These are phyloP conservation scores for Aspergillus nomiae DNA, from an alignment of 2,329 filamentous ascomycete species.

Conservation along the genomic window DNA sequence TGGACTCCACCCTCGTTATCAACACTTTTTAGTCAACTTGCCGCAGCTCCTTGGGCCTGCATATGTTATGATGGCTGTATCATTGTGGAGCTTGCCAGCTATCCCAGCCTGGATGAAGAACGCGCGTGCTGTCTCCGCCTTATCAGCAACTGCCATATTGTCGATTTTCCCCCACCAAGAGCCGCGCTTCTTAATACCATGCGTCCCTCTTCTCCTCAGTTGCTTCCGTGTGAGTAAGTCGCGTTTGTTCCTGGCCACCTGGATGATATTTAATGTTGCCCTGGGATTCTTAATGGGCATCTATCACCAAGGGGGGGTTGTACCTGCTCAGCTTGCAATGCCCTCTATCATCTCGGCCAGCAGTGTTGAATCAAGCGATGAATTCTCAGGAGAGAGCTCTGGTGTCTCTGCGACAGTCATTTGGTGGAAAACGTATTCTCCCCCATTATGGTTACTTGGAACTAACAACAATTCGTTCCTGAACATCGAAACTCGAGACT, in stretches of 20 bases:
- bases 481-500: slow-evolving; percentile 45
- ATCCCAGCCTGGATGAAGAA: slow-evolving; percentile 39
- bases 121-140: slow-evolving; percentile 44
- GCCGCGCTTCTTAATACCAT: slow-evolving; percentile 54
- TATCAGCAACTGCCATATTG: slow-evolving; percentile 47
- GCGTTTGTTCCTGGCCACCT: slow-evolving; percentile 45
- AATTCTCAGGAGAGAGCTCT: slow-evolving; percentile 8
- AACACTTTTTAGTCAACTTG: slow-evolving; percentile 72
- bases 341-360: slow-evolving; percentile 39
- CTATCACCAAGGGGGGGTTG: slow-evolving; percentile 57
- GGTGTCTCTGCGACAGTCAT: slow-evolving; percentile 41
- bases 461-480: slow-evolving; percentile 31
- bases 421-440: slow-evolving; percentile 60
- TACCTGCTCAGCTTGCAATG: slow-evolving; percentile 52
- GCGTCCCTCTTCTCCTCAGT: slow-evolving; percentile 53
- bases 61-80: slow-evolving; percentile 52
- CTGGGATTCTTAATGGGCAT: slow-evolving; percentile 54
- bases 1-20: slow-evolving; percentile 77
- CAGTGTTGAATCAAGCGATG: slow-evolving; percentile 12
- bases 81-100: slow-evolving; percentile 50
- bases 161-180: slow-evolving; percentile 55
- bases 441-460: slow-evolving; percentile 54
- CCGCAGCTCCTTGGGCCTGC: slow-evolving; percentile 73
- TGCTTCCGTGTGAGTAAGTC: slow-evolving; percentile 47
- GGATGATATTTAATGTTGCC: slow-evolving; percentile 53